These are phyloP conservation scores for Rhytidhysteron rufulum DNA, from an alignment of 2,329 filamentous ascomycete species.

Conservation along the genomic window DNA sequence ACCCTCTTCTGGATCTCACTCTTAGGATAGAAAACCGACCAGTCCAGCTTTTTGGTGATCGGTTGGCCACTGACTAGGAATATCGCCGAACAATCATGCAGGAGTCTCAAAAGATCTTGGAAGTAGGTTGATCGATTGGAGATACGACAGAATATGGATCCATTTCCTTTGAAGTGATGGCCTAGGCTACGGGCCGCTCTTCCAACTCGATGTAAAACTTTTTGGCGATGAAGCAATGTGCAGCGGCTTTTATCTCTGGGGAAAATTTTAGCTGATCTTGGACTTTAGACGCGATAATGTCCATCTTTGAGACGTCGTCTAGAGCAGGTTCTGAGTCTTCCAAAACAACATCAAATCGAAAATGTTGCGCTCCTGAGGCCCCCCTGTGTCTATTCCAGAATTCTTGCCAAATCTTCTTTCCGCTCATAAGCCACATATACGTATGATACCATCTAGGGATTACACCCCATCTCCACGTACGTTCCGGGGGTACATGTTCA, in stretches of 20 bases:
- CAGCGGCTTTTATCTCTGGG: background rate
- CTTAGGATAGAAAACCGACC: background rate
- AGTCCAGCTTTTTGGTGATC: background rate
- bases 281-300: background rate
- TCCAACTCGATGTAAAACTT: background rate
- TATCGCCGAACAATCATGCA: background rate
- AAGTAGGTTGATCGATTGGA: too few species aligned
- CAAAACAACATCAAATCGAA: background rate
- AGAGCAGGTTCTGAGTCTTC: background rate
- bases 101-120: background rate
- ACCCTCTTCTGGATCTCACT: background rate
- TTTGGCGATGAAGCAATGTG: background rate
- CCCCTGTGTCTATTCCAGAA: background rate
- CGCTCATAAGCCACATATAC: conserved; percentile 1
- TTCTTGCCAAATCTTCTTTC: conserved; percentile 2
- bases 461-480: background rate
- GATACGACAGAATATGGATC: background rate
- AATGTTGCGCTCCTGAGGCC: background rate
- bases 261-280: background rate
- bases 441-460: background rate
- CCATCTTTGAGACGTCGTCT: conserved; percentile 1
- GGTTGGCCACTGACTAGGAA: background rate
- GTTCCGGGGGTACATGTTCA: background rate
- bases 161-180: background rate
- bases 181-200: background rate